Evolutionary conservation across 495 filamentous ascomycete species (phyloP), one percentile per base, ranked within the genome.

Genomic region (Penicillium desertorum): DNA sequence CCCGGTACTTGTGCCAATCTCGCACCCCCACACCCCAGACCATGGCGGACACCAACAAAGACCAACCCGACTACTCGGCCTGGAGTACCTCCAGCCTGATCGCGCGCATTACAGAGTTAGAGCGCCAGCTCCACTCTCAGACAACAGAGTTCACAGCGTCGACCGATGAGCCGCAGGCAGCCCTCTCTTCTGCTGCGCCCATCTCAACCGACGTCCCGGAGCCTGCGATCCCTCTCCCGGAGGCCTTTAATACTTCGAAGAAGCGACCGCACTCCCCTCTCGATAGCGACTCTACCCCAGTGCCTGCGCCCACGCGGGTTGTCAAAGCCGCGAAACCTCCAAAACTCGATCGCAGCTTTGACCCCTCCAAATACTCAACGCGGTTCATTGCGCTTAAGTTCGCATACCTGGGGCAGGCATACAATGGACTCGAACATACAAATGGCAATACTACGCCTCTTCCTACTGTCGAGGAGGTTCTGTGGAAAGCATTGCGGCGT

Each of bases 341-440:
- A 1, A 53, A 32, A 22, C 16, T 16, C 12, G 43, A 64, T 8
- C 76, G 82, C 53, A 72, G 76, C 56, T 85, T 96, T 62, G 89
- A 97, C 67, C 83, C 88, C 6, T 83, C 85, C 1, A 89, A 86
- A 64, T 95, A 97, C 75, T 77, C 80, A 32, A 96, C 90, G 20
- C 83, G 95, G 20, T 80, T 85, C 51, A 88, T 98, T 42, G 94
- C 95, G 19, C 78, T 98, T 25, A 98, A 97, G 66, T 85, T 98
- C 41, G 91, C 94, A 44, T 98, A 98, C 74, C 78, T 98, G 17
- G 94, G 94, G 34, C 88, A 89, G 62, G 78, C 81, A 52, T 98
- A 96, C 68, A 91, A 92, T 73, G 95, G 94, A 3, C 91, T 92
- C 59, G 94, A 98, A 75, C 86, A 90, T 73, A 85, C 90, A 60